Conservation (phyloP, 345 rosid species). For the Noccaea caerulescens region DNA sequence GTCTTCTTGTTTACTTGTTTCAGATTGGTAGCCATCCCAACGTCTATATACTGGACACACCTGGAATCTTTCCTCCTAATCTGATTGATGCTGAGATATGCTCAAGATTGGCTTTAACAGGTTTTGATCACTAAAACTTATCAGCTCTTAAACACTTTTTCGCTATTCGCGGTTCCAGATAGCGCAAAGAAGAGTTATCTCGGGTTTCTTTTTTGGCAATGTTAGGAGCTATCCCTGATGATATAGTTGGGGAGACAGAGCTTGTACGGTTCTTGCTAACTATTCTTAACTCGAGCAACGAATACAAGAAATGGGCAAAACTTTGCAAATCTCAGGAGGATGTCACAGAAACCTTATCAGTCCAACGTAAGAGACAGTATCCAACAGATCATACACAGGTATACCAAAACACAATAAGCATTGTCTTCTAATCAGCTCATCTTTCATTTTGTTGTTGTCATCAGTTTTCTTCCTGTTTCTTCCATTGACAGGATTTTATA, state of each 20-base stretch:
- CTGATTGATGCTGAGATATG: constrained; percentile 59
- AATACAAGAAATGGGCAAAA: constrained; percentile 74
- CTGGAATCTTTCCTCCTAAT: constrained; percentile 72
- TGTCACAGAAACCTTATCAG: constrained; percentile 30
- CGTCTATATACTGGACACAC: constrained; percentile 78
- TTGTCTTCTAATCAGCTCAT: not conserved
- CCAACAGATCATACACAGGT: constrained; percentile 87
- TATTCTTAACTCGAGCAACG: constrained; percentile 58
- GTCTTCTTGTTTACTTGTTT: not conserved
- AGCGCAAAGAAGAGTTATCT: not conserved
- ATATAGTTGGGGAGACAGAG: constrained; percentile 55
- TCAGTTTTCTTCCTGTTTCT: not conserved
- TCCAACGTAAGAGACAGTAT: constrained; percentile 52
- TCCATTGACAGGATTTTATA: constrained; percentile 56
- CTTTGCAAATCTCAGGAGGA: constrained; percentile 37
- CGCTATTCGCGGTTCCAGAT: not conserved
- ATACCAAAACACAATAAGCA: not conserved
- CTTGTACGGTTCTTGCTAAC: constrained; percentile 65
- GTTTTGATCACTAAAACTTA: constrained; percentile 39
- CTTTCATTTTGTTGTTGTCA: not conserved
- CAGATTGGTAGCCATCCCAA: constrained; percentile 90
- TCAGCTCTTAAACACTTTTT: not conserved
- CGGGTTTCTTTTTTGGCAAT: constrained; percentile 12
- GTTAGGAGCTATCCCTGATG: constrained; percentile 68
- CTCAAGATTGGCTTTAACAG: constrained; percentile 83